These are phyloP conservation scores for Aspergillus pseudonomiae DNA, from an alignment of 2,329 filamentous ascomycete genomes.

Conservation along the genomic window DNA sequence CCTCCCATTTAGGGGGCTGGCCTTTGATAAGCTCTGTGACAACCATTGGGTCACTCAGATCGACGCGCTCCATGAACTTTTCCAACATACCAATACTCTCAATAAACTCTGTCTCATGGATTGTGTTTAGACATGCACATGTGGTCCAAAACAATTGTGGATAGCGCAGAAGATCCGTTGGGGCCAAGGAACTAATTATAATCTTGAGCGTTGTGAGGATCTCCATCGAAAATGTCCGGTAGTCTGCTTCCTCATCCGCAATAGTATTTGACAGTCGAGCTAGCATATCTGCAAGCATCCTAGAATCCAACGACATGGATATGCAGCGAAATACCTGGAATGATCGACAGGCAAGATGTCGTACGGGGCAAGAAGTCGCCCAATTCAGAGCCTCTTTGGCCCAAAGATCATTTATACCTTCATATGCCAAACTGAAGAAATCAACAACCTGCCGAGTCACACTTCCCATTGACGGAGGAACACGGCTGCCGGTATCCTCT, in stretches of 20 bases:
- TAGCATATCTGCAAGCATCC: conserved; percentile 97
- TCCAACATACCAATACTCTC: conserved; percentile 92
- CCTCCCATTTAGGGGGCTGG: conserved; percentile 85
- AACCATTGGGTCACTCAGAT: conserved; percentile 72
- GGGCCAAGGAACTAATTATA: conserved; percentile 81
- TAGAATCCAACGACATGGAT: conserved; percentile 83
- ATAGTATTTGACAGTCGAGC: conserved; percentile 94
- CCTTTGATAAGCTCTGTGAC: conserved; percentile 74
- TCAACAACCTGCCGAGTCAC: conserved; percentile 80
- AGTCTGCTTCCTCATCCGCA: conserved; percentile 89
- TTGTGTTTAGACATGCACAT: conserved; percentile 92
- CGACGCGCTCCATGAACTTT: conserved; percentile 79
- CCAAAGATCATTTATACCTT: conserved; percentile 88
- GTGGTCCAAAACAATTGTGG: conserved; percentile 98
- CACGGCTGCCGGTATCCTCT: conserved; percentile 74
- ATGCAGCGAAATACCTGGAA: conserved; percentile 98
- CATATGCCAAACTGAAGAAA: conserved; percentile 82
- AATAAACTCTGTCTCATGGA: conserved; percentile 92
- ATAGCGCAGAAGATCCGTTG: conserved; percentile 80
- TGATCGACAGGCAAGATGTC: conserved; percentile 92
- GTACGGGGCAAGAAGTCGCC: conserved; percentile 95
- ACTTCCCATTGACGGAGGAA: conserved; percentile 84
- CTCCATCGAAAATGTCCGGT: conserved; percentile 97
- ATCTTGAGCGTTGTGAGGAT: conserved; percentile 93
- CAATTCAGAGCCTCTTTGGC: conserved; percentile 86